These are phyloP conservation scores for Apostasia shenzhenica DNA, from an alignment of 106 monocot species.

Conservation along the genomic window DNA sequence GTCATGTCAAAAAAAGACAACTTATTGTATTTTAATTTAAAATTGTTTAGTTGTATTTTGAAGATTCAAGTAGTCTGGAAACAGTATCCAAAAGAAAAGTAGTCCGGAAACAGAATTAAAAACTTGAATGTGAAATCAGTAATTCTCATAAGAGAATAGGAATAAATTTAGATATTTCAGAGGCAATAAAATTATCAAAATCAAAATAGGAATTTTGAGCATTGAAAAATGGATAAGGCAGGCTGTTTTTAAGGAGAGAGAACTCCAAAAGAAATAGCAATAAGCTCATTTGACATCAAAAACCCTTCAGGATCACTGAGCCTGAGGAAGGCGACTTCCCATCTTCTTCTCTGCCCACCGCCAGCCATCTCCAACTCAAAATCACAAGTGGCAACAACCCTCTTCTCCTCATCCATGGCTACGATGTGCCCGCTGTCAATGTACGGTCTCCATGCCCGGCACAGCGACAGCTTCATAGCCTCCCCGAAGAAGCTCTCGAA, in stretches of 20 bases:
- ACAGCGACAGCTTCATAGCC: slow-evolving; percentile 21
- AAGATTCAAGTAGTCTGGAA: no score
- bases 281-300: slow-evolving; percentile 90
- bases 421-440: slow-evolving; percentile 61
- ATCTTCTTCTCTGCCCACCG: not conserved
- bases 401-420: slow-evolving; percentile 44
- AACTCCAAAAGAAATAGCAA: slow-evolving; percentile 69
- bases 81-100: no score
- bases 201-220: no score
- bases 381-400: slow-evolving; percentile 7
- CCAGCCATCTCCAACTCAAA: slow-evolving; percentile 23
- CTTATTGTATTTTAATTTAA: no score
- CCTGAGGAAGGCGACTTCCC: slow-evolving; percentile 31
- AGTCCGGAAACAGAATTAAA: no score
- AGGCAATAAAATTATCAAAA: no score
- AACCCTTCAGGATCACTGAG: slow-evolving; percentile 94
- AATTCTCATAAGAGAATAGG: no score
- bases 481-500: slow-evolving; percentile 46
- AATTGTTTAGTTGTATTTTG: no score
- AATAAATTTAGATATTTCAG: no score
- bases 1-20: no score
- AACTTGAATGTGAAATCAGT: no score
- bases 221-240: no score
- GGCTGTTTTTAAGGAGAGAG: slow-evolving; percentile 39
- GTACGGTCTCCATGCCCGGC: slow-evolving; percentile 42